phyloP scores from a whole-genome alignment of 139 green algal genomes.

The Dunaliella sp. region DNA sequence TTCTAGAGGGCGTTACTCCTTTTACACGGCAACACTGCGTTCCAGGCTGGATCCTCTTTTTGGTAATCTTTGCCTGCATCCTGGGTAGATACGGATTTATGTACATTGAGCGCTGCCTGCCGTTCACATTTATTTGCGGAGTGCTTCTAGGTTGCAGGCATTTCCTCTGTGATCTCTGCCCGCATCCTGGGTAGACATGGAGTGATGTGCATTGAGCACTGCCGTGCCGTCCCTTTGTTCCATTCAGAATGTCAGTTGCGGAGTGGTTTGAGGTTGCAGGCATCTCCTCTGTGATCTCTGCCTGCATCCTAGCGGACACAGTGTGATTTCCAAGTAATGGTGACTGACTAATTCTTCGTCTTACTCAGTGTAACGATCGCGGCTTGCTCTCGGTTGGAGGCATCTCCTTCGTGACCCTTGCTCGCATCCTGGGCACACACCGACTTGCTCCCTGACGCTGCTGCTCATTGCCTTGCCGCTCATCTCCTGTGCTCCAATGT shows the following conservation, averaged over 20 bases:
- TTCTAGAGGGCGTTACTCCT: too few species aligned
- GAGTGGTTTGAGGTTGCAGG: constrained; percentile 25
- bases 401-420: constrained; percentile 87
- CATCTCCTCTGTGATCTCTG: constrained; percentile 87
- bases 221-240: too few species aligned
- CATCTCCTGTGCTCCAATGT: too few species aligned
- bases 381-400: constrained; percentile 20
- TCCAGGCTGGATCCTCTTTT: constrained; percentile 66
- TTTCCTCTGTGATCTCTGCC: constrained; percentile 88
- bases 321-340: too few species aligned
- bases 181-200: constrained; percentile 85
- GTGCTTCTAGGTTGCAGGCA: constrained; percentile 32
- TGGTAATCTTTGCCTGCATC: constrained; percentile 83
- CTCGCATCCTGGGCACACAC: constrained; percentile 85
- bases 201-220: too few species aligned
- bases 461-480: too few species aligned
- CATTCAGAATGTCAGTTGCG: too few species aligned
- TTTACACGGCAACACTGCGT: too few species aligned
- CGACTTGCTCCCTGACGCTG: too few species aligned
- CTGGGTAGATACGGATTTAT: constrained; percentile 89
- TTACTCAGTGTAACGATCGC: neutral
- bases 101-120: too few species aligned
- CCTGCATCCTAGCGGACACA: constrained; percentile 81
- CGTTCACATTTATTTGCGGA: too few species aligned
- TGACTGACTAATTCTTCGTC: constrained; percentile 40